Evolutionary conservation across 2,329 filamentous ascomycete species (phyloP).

Genomic region (Pseudogymnoascus verrucosus): DNA sequence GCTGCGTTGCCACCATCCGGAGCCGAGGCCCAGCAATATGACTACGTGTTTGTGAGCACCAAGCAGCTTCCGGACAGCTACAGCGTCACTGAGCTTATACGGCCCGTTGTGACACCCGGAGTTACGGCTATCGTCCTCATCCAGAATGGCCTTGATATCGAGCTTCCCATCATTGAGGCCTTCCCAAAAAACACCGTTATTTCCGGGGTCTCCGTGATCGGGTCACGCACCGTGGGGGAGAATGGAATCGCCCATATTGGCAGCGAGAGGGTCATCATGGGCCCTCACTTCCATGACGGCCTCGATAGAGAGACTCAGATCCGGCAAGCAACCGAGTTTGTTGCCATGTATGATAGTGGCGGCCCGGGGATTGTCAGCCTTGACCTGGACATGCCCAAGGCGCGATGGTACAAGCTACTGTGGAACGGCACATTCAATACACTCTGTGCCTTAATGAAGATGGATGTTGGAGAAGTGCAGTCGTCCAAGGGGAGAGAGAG

Average conservation of each 20-base stretch:
- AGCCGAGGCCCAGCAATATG: slow-evolving; percentile 16
- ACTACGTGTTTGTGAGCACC: slow-evolving; percentile 26
- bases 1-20: neutral
- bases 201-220: slow-evolving; percentile 22
- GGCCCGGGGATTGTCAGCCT: slow-evolving; percentile 18
- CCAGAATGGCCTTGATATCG: slow-evolving; percentile 27
- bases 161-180: slow-evolving; percentile 19
- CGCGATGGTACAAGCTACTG: slow-evolving; percentile 22
- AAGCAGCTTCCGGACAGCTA: slow-evolving; percentile 26
- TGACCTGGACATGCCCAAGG: slow-evolving; percentile 18
- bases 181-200: slow-evolving; percentile 21
- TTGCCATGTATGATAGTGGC: slow-evolving; percentile 19
- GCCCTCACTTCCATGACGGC: slow-evolving; percentile 17
- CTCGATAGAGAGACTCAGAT: slow-evolving; percentile 12
- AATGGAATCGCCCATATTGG: slow-evolving; percentile 21
- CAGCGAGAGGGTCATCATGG: slow-evolving; percentile 18
- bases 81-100: slow-evolving; percentile 24
- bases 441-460: slow-evolving; percentile 17
- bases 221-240: slow-evolving; percentile 17
- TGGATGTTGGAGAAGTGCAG: slow-evolving; percentile 17
- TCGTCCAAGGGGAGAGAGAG: slow-evolving; percentile 21
- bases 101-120: slow-evolving; percentile 21
- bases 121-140: slow-evolving; percentile 24
- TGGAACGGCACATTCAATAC: slow-evolving; percentile 22
- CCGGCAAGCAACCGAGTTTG: slow-evolving; percentile 17